A percentile compares a stretch with the other conserved stretches of the same genome.
These are phyloP conservation scores for Curvularia verruculosa DNA, from an alignment of 2,329 filamentous ascomycete genomes.

Conservation along the genomic window DNA sequence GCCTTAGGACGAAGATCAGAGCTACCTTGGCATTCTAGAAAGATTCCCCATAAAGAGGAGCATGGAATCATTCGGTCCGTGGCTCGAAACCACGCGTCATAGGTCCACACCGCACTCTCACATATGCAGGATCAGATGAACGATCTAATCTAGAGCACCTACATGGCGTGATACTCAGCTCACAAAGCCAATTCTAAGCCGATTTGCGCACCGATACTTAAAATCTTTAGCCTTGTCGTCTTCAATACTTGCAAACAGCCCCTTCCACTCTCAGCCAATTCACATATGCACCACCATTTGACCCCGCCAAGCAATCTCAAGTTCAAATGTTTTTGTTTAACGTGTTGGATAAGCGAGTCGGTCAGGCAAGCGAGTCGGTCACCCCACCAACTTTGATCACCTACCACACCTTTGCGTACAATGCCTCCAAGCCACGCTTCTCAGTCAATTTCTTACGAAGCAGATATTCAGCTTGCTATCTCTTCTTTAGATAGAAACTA, in stretches of 20 bases:
- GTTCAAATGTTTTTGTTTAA: constrained; percentile 14
- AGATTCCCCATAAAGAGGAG: background rate
- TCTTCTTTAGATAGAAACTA: too few relatives aligned
- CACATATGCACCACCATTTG: too few relatives aligned
- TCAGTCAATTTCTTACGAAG: too few relatives aligned
- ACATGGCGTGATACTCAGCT: constrained; percentile 40
- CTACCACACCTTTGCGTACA: too few relatives aligned
- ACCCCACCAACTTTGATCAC: too few relatives aligned
- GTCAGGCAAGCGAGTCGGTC: too few relatives aligned
- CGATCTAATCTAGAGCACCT: constrained; percentile 6
- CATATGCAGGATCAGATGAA: constrained; percentile 8
- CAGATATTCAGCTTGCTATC: too few relatives aligned
- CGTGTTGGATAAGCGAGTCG: too few relatives aligned
- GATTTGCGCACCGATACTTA: background rate
- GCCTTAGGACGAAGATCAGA: background rate
- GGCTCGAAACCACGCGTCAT: background rate
- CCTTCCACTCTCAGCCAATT: background rate
- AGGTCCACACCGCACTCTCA: background rate
- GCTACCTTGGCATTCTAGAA: background rate
- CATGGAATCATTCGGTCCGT: background rate
- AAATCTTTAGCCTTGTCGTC: background rate
- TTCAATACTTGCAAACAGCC: background rate
- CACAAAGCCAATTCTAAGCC: constrained; percentile 15
- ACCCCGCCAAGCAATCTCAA: background rate
- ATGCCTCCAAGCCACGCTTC: too few relatives aligned